Evolutionary conservation across 2,329 filamentous ascomycete genomes (phyloP).

Genomic region (Diaporthe sp.): DNA sequence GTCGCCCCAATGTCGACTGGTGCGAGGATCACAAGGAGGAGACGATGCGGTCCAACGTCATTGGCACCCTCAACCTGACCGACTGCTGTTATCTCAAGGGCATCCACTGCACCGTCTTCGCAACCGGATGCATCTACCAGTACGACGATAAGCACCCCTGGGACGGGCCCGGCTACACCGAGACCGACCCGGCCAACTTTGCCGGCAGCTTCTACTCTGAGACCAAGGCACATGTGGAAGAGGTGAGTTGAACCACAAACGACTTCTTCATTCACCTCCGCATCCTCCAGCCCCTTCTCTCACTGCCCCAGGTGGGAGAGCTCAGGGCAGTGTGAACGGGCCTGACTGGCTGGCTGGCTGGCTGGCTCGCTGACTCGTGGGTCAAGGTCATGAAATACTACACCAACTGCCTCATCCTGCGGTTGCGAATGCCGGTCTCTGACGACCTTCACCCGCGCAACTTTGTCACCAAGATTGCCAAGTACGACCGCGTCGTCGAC

Average conservation of each 20-base stretch:
- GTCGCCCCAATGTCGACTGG: constrained; percentile 78
- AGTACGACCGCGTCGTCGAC: constrained; percentile 75
- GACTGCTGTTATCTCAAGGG: constrained; percentile 70
- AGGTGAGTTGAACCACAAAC: constrained; percentile 55
- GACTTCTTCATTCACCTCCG: not conserved
- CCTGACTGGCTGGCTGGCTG: not conserved
- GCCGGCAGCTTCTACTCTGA: constrained; percentile 76
- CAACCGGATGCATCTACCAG: constrained; percentile 76
- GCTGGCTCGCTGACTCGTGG: constrained; percentile 19
- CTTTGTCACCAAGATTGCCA: constrained; percentile 77
- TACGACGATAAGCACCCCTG: constrained; percentile 73
- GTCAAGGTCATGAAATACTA: constrained; percentile 72
- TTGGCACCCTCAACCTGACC: constrained; percentile 73
- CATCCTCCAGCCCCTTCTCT: not conserved
- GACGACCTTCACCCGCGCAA: constrained; percentile 75
- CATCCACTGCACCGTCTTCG: constrained; percentile 75
- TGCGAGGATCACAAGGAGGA: constrained; percentile 78
- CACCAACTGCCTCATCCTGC: constrained; percentile 71
- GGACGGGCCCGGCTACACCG: constrained; percentile 70
- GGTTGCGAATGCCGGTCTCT: constrained; percentile 77
- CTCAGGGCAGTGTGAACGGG: not conserved
- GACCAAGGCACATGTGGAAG: constrained; percentile 75
- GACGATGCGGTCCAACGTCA: constrained; percentile 76
- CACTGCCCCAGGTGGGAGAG: not conserved
- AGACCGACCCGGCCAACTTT: constrained; percentile 75